Evolutionary conservation across 176 grass and related monocot genomes (phyloP).

Genomic region (Oropetium thomaeum): DNA sequence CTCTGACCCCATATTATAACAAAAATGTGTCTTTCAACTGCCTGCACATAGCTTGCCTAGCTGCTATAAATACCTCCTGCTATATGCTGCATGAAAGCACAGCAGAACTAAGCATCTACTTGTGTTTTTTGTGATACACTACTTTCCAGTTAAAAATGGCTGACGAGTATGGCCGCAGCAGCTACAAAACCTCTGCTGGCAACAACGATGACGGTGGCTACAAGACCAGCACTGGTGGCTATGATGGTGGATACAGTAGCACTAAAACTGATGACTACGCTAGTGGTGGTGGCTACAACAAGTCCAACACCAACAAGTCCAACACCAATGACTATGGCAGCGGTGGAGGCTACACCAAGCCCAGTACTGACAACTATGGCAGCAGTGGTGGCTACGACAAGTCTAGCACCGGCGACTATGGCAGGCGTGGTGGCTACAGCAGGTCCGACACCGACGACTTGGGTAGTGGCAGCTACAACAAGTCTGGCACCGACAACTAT

Average conservation of each 20-base stretch:
- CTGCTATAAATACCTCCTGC: slow-evolving; percentile 30
- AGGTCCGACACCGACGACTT: not conserved
- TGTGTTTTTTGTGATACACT: not conserved
- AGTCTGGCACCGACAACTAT: not conserved
- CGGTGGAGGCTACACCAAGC: not conserved
- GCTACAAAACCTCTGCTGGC: no score
- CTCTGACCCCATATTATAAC: not conserved
- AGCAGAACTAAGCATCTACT: not conserved
- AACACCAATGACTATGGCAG: not conserved
- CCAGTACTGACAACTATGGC: not conserved
- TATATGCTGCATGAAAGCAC: not conserved
- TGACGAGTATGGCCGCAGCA: not conserved
- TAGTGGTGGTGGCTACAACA: not conserved
- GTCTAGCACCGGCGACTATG: not conserved
- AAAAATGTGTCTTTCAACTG: not conserved
- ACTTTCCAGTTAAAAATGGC: slow-evolving; percentile 18
- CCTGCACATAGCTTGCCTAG: not conserved
- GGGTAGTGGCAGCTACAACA: not conserved
- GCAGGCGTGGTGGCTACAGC: not conserved
- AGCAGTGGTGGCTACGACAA: not conserved
- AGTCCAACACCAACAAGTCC: not conserved
- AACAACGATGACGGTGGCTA: no score
- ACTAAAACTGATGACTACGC: not conserved
- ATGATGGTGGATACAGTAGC: not conserved
- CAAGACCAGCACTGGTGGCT: not conserved